Percentiles rank a stretch among this genome's conserved stretches.
Evolutionary conservation across 2,329 filamentous ascomycete genomes (phyloP).

Genomic region (Zymoseptoria tritici): DNA sequence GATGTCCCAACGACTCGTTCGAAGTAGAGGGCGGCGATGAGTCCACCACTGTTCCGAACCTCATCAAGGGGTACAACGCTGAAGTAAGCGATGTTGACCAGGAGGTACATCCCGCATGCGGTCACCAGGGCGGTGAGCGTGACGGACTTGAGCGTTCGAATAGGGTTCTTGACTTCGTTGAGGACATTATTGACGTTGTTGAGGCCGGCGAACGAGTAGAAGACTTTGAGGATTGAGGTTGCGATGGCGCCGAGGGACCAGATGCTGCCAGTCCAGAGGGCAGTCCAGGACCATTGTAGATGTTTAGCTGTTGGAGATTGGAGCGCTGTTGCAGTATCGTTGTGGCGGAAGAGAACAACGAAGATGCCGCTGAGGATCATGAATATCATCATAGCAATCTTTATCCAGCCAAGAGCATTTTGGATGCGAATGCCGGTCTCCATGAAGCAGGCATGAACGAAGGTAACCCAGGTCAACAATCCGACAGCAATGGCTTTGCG

Average conservation of each 20-base stretch:
- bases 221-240: slow-evolving; percentile 58
- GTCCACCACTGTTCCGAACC: slow-evolving; percentile 57
- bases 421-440: slow-evolving; percentile 32
- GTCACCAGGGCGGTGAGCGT: slow-evolving; percentile 50
- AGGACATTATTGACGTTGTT: slow-evolving; percentile 63
- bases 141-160: slow-evolving; percentile 50
- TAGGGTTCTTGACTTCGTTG: slow-evolving; percentile 62
- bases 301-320: neutral
- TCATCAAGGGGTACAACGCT: slow-evolving; percentile 60
- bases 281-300: slow-evolving; percentile 14
- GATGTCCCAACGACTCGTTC: slow-evolving; percentile 53
- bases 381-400: slow-evolving; percentile 32
- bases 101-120: slow-evolving; percentile 56
- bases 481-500: slow-evolving; percentile 46
- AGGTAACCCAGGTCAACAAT: slow-evolving; percentile 32
- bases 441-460: slow-evolving; percentile 33
- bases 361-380: slow-evolving; percentile 34
- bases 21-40: slow-evolving; percentile 63
- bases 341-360: slow-evolving; percentile 26
- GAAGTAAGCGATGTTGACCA: slow-evolving; percentile 58
- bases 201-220: slow-evolving; percentile 61
- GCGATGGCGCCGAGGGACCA: slow-evolving; percentile 64
- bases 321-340: neutral
- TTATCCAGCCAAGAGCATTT: slow-evolving; percentile 36
- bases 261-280: slow-evolving; percentile 16